Conservation (phyloP, 805 yeast species). For the Candida mattraensis region DNA sequence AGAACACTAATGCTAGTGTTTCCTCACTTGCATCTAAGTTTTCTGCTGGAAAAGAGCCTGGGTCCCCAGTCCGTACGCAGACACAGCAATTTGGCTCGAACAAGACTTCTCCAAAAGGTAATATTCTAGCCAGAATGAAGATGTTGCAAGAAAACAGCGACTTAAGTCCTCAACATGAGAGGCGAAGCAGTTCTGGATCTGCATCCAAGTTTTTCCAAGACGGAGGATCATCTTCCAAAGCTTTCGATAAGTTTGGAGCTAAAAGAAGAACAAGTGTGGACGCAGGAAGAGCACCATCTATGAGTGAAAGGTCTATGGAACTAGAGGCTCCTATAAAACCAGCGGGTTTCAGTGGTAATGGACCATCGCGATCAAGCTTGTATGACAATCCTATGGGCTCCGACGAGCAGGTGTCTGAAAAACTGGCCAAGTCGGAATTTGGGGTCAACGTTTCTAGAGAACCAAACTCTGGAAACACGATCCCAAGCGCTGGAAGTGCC, state of each 20-base stretch:
- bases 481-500: slow-evolving; percentile 27
- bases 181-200: slow-evolving; percentile 19
- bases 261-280: slow-evolving; percentile 24
- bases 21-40: slow-evolving; percentile 33
- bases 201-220: slow-evolving; percentile 19
- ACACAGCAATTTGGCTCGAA: slow-evolving; percentile 17
- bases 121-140: slow-evolving; percentile 27
- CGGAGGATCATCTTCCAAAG: slow-evolving; percentile 16
- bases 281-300: too few relatives aligned
- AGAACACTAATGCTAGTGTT: slow-evolving; percentile 23
- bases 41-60: slow-evolving; percentile 20
- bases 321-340: not conserved
- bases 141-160: slow-evolving; percentile 26
- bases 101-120: slow-evolving; percentile 21
- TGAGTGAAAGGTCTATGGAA: slow-evolving; percentile 4
- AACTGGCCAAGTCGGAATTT: slow-evolving; percentile 3
- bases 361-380: too few relatives aligned
- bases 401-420: slow-evolving; percentile 5
- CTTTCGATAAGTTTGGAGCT: slow-evolving; percentile 33
- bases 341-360: slow-evolving; percentile 4
- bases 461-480: slow-evolving; percentile 15
- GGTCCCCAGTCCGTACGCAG: slow-evolving; percentile 14
- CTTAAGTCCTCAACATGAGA: slow-evolving; percentile 11
- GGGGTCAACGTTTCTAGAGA: slow-evolving; percentile 1
- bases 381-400: slow-evolving; percentile 12